Evolutionary conservation across 345 rosid genomes (phyloP), one percentile per base, ranked within the genome.

Genomic region (Ceriops tagal): DNA sequence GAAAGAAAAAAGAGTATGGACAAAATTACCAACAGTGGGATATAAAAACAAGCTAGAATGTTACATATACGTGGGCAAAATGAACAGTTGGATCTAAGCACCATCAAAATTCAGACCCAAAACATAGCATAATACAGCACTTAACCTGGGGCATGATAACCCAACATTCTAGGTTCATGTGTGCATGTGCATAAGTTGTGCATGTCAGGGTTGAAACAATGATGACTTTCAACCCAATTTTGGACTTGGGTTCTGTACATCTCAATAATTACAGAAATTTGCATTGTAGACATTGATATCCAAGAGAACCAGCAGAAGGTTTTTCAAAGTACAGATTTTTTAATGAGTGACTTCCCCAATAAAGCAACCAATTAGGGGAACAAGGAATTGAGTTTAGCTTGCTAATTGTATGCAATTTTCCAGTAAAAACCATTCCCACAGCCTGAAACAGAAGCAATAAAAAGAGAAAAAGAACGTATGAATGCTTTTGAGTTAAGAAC

Each of bases 1-100:
- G 63, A 22, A 62, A 73, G 49, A 74, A 22, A 56, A 4, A 67
- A 71, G 43, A 46, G 30, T 28, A 28, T 28, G 30, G 28, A 58
- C 62, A 15, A 55, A 35, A 71, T 69, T 47, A 66, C 24, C 30
- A 51, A 13, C 11, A 35, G 6, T 30, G 2, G 1, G 34, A 59
- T 52, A 27, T 37, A 28, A 53, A 28, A 53, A 39, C 1, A 51
- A 53, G 6, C 21, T 10, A 37, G 15, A 30, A 26, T 18, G 28
- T n/a, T 35, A 26, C 22, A 27, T 43, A 1, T 7, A 2, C n/a
- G 5, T 1, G 11, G 31, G 37, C 1, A 64, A 11, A 7, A 46
- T 47, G 8, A 10, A 59, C 24, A 2, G 10, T 21, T 11, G 5
- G 30, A 39, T 11, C 56, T 39, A 58, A 57, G 49, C 15, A 28